Base-by-base conservation (phyloP, 352 stramenopile genomes). In the Pythium rishiriense region DNA sequence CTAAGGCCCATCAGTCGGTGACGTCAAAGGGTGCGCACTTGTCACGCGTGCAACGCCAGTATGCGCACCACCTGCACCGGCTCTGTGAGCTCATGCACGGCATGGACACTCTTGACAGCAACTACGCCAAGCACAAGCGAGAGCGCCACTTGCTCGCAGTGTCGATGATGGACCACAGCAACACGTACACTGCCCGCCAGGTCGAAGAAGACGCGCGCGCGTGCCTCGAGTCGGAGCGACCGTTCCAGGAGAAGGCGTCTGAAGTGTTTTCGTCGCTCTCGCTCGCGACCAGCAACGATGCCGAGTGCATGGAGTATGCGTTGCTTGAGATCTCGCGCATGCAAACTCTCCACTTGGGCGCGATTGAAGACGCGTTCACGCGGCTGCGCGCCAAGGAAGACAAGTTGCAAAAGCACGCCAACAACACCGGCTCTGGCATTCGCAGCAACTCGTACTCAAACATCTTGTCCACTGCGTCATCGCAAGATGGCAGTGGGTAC, bases 261-360 rank as follows among this genome's bases (percentile, higher is more conserved):
- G 83, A 93, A 46, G 79, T 80, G 9, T 88, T 93, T 60, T 91
- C 79, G 46, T 68, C 83, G 24, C 73, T 93, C n/a, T 90, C 83
- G 37, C 54, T 90, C 3, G 72, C 76, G 42, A 88, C 82, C 0
- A 87, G 84, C 54, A 88, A 88, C 47, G 76, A 90, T 37, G 83
- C 83, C 10, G 81, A 93, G 58, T 90, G 83, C 50, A 91, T 88
- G 75, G 85, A 94, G 62, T 92, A 92, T 50, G 85, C 85, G 15
- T 58, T 93, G 35, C 62, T 91, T 21, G 85, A 94, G 58, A 72
- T 89, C 47, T 81, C 90, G 10, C 82, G 85, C 52, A 94, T 92
- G 85, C 83, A 93, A 67, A 90, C 79, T 47, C 68, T 92, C 22
- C 77, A 93, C 26, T 56, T 94, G 14, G 82, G 80, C 2, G 80